Evolutionary conservation across 2,329 filamentous ascomycete genomes (phyloP).

Genomic region (Curvularia verruculosa): DNA sequence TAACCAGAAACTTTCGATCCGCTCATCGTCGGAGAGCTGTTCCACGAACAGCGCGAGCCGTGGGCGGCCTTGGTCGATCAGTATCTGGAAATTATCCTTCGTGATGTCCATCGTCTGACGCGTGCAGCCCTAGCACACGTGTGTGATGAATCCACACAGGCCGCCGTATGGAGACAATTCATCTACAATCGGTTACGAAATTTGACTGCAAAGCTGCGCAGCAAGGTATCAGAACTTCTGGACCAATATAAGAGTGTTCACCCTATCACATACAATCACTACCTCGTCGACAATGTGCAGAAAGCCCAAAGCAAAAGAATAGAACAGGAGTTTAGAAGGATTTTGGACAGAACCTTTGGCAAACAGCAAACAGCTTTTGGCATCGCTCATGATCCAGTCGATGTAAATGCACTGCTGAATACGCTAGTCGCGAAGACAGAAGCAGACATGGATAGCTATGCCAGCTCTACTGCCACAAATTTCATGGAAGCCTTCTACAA

Average conservation of each 20-base stretch:
- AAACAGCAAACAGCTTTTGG: too few species aligned
- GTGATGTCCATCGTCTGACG: too few species aligned
- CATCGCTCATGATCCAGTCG: too few species aligned
- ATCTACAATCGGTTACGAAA: background rate
- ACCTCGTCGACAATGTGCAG: conserved; percentile 46
- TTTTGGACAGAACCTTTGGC: too few species aligned
- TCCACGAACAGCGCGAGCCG: background rate
- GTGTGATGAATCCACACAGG: background rate
- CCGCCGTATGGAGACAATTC: background rate
- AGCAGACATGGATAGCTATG: too few species aligned
- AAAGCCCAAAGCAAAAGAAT: too few species aligned
- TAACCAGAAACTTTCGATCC: conserved; percentile 31
- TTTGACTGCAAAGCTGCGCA: background rate
- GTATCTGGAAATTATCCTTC: background rate
- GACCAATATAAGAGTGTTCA: background rate
- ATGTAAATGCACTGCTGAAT: too few species aligned
- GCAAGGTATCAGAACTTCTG: background rate
- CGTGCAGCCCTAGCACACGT: background rate
- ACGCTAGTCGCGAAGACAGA: too few species aligned
- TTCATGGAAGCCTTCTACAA: too few species aligned
- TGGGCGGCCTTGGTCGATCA: background rate
- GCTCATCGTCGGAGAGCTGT: conserved; percentile 11
- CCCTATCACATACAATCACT: conserved; percentile 46
- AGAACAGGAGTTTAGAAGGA: too few species aligned
- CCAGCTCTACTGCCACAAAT: too few species aligned